phyloP scores from a whole-genome alignment of 768 basidiomycete genomes.

The Suillus ampliporus region DNA sequence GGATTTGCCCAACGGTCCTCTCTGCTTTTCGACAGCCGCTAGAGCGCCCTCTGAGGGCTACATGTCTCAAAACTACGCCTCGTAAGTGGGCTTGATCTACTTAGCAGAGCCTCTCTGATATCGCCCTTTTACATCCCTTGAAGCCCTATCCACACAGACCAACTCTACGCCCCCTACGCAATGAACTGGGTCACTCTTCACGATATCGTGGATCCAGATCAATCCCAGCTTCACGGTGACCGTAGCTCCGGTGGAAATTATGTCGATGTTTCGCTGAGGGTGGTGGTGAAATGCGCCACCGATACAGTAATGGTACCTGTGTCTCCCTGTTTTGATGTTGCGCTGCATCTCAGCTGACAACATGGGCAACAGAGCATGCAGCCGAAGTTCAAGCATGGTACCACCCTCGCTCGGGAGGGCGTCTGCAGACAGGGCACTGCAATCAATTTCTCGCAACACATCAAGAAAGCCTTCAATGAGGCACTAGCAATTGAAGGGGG shows the following conservation, averaged over 20 bases:
- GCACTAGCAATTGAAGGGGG: background rate
- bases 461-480: background rate
- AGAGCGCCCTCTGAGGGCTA: slow-evolving; percentile 6
- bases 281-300: slow-evolving; percentile 7
- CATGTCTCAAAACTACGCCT: slow-evolving; percentile 7
- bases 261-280: slow-evolving; percentile 5
- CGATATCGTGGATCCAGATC: too few species aligned
- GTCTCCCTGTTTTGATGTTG: too few species aligned
- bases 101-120: background rate
- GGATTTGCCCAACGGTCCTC: slow-evolving; percentile 3
- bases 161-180: background rate
- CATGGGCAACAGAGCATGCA: background rate
- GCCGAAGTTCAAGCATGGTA: background rate
- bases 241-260: background rate
- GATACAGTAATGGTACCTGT: background rate
- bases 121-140: too few species aligned
- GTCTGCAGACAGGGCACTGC: background rate
- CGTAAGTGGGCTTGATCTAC: background rate
- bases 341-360: too few species aligned
- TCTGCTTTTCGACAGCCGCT: slow-evolving; percentile 4
- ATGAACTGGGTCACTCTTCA: background rate
- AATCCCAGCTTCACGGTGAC: background rate
- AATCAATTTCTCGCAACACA: background rate
- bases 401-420: background rate
- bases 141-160: background rate